Conservation (phyloP, 352 stramenopile species). For the Globisporangium paroecandrum region DNA sequence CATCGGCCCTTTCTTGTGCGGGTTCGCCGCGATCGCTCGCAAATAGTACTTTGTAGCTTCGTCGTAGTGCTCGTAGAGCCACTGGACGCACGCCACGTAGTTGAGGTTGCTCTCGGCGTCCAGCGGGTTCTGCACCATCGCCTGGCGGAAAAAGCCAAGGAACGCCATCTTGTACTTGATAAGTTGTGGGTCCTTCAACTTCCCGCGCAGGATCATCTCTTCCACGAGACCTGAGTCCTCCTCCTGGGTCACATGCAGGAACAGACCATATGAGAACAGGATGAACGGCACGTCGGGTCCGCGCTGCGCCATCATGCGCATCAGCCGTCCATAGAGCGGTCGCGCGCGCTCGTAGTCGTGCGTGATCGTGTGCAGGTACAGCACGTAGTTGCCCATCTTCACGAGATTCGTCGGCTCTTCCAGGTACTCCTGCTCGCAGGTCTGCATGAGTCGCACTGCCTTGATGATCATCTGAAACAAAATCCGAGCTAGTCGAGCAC, state of each 20-base stretch:
- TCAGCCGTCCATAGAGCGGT: conserved; percentile 58
- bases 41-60: conserved; percentile 64
- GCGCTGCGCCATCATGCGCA: conserved; percentile 74
- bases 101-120: conserved; percentile 71
- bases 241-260: conserved; percentile 68
- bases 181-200: conserved; percentile 47
- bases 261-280: conserved; percentile 73
- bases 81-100: conserved; percentile 73
- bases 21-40: conserved; percentile 54
- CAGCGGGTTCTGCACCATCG: conserved; percentile 57
- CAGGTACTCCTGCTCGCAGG: conserved; percentile 68
- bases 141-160: conserved; percentile 75
- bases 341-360: conserved; percentile 80
- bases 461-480: conserved; percentile 59
- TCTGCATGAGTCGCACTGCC: conserved; percentile 65
- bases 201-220: conserved; percentile 63
- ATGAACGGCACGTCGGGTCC: conserved; percentile 78
- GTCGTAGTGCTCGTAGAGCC: conserved; percentile 66
- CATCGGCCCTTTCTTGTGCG: conserved; percentile 57
- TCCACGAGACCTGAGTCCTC: conserved; percentile 60
- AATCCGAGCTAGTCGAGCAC: conserved; percentile 46
- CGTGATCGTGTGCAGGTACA: conserved; percentile 71
- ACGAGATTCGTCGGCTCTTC: conserved; percentile 69
- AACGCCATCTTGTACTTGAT: conserved; percentile 77
- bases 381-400: conserved; percentile 80